Conservation (phyloP, 257 asterid genomes). For the Solanum clarkiae region DNA sequence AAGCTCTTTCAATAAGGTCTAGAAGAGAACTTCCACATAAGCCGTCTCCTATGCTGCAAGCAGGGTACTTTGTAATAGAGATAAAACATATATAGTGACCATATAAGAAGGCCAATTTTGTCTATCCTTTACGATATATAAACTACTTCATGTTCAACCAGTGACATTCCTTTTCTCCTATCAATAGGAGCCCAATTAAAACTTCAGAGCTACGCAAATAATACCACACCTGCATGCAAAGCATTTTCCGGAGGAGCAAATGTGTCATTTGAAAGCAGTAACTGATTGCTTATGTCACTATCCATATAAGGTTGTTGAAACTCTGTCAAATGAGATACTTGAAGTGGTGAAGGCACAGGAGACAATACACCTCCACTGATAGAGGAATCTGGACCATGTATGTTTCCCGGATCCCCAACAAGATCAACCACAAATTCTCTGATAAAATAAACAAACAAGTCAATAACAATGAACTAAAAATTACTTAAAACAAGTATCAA, state of each 20-base stretch:
- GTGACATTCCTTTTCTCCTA: not conserved
- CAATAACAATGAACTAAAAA: not conserved
- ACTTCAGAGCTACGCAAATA: not conserved
- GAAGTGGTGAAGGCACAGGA: constrained; percentile 78
- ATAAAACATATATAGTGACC: not conserved
- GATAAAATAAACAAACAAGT: constrained; percentile 11
- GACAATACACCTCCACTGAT: constrained; percentile 48
- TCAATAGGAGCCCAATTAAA: not conserved
- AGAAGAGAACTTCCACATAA: not conserved
- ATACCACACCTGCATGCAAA: constrained; percentile 39
- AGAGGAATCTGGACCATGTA: constrained; percentile 77
- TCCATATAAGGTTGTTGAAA: constrained; percentile 37
- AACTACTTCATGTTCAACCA: not conserved
- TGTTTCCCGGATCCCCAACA: constrained; percentile 82
- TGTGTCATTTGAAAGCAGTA: constrained; percentile 26
- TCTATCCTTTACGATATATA: not conserved
- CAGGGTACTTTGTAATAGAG: not conserved
- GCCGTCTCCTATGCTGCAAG: not conserved
- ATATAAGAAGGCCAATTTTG: not conserved
- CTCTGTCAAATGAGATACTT: constrained; percentile 64
- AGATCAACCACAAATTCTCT: constrained; percentile 95
- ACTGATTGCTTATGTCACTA: constrained; percentile 22
- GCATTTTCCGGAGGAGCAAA: constrained; percentile 14
- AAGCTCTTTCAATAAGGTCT: not conserved
- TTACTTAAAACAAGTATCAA: not conserved